A percentile compares a stretch with the other conserved stretches of the same genome.
Evolutionary conservation across 1,284 basidiomycete species (phyloP).

Genomic region (Sphagnurus paluster): DNA sequence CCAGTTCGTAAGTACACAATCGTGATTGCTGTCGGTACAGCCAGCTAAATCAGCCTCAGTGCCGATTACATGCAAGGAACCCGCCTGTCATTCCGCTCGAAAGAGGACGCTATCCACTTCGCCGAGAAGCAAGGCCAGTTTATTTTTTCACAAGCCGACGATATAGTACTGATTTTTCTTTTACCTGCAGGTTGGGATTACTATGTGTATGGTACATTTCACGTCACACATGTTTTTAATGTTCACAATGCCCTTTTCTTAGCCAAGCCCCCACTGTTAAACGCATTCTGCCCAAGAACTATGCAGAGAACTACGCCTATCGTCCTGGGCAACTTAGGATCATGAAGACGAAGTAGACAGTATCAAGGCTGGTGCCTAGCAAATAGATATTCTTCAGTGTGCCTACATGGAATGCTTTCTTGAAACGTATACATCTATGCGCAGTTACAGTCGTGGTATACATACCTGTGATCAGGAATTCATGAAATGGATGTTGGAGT

Average conservation of each 20-base stretch:
- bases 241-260: conserved; percentile 18
- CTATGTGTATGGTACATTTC: conserved; percentile 56
- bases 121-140: conserved; percentile 85
- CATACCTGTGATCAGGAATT: no score
- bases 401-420: no score
- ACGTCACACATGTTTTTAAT: background rate
- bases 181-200: conserved; percentile 70
- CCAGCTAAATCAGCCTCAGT: conserved; percentile 37
- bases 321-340: conserved; percentile 82
- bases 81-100: conserved; percentile 82
- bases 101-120: conserved; percentile 94
- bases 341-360: conserved; percentile 80
- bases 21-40: background rate
- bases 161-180: background rate
- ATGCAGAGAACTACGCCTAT: conserved; percentile 90
- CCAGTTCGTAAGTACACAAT: conserved; percentile 70
- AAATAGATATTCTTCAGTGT: no score
- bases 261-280: conserved; percentile 72
- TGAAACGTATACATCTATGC: no score
- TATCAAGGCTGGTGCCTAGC: no score
- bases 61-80: conserved; percentile 98
- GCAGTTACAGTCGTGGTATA: no score
- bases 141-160: conserved; percentile 5
- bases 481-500: no score
- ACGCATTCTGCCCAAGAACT: conserved; percentile 88